Percentiles rank a stretch among this genome's conserved stretches.
These are phyloP conservation scores for Vigna hirtella DNA, from an alignment of 306 rosid species.

Conservation along the genomic window DNA sequence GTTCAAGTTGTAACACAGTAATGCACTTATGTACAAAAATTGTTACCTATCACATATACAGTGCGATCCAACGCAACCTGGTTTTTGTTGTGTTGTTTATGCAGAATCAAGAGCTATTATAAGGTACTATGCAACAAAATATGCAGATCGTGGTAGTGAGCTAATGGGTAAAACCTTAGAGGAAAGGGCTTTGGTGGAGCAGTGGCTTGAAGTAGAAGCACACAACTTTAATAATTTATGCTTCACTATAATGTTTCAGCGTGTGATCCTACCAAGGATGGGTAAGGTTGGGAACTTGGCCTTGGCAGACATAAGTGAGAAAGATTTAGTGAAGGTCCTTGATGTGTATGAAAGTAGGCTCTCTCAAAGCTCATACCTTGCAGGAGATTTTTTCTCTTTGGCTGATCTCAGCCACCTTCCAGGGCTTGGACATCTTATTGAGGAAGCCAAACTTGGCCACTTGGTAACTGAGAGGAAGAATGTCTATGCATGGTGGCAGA, in stretches of 20 bases:
- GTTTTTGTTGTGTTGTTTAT: neutral
- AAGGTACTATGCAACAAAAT: conserved; percentile 66
- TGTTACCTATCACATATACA: no score
- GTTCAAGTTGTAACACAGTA: no score
- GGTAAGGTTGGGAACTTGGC: conserved; percentile 55
- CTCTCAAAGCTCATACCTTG: conserved; percentile 56
- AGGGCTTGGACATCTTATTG: conserved; percentile 53
- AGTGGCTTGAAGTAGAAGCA: conserved; percentile 82
- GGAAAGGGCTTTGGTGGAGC: conserved; percentile 73
- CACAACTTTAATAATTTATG: conserved; percentile 71
- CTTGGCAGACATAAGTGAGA: conserved; percentile 47
- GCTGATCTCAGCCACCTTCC: conserved; percentile 82
- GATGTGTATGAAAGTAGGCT: conserved; percentile 69
- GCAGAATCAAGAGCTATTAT: conserved; percentile 77
- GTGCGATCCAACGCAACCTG: no score
- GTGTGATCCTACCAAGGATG: conserved; percentile 61
- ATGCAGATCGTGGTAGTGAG: conserved; percentile 60
- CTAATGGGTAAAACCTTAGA: conserved; percentile 66
- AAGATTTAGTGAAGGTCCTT: conserved; percentile 60
- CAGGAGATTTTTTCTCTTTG: conserved; percentile 62
- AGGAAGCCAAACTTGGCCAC: conserved; percentile 60
- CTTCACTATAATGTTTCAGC: conserved; percentile 60
- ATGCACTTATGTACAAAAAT: no score
- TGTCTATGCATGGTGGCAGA: conserved; percentile 75
- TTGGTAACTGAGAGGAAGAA: conserved; percentile 57